These are phyloP conservation scores for Malassezia vespertilionis DNA, from an alignment of 1,284 basidiomycete genomes.

Conservation along the genomic window DNA sequence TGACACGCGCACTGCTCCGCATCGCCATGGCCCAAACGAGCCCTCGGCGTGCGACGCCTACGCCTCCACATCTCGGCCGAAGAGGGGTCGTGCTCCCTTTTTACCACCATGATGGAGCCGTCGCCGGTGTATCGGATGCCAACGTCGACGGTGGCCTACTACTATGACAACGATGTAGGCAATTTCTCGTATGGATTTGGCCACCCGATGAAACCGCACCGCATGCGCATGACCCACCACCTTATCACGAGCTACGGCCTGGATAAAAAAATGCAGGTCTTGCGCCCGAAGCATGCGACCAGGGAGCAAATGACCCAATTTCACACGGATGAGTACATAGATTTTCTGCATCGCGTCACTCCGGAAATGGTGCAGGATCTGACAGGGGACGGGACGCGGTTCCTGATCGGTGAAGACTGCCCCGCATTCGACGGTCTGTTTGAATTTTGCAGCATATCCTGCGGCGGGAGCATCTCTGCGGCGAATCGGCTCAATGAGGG, in stretches of 20 bases:
- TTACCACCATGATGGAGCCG: slow-evolving; percentile 24
- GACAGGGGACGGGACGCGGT: slow-evolving; percentile 59
- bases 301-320: slow-evolving; percentile 78
- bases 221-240: slow-evolving; percentile 61
- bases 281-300: slow-evolving; percentile 68
- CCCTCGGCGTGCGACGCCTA: not conserved
- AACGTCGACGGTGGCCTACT: slow-evolving; percentile 29
- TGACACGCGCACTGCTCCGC: not conserved
- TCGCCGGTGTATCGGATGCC: slow-evolving; percentile 27
- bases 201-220: slow-evolving; percentile 82
- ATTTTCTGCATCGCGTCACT: slow-evolving; percentile 74
- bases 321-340: slow-evolving; percentile 94
- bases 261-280: slow-evolving; percentile 77
- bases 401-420: slow-evolving; percentile 70
- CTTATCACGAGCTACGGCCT: slow-evolving; percentile 81
- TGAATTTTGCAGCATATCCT: slow-evolving; percentile 92
- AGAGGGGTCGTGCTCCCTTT: not conserved
- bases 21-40: not conserved
- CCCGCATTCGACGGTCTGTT: slow-evolving; percentile 92
- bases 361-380: slow-evolving; percentile 54
- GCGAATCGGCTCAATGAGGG: slow-evolving; percentile 72
- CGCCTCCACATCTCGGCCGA: slow-evolving; percentile 17
- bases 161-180: slow-evolving; percentile 56
- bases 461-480: slow-evolving; percentile 71
- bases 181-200: slow-evolving; percentile 74